These are phyloP conservation scores for Aspergillus ochraceus DNA, from an alignment of 2,329 filamentous ascomycete genomes.

Conservation along the genomic window DNA sequence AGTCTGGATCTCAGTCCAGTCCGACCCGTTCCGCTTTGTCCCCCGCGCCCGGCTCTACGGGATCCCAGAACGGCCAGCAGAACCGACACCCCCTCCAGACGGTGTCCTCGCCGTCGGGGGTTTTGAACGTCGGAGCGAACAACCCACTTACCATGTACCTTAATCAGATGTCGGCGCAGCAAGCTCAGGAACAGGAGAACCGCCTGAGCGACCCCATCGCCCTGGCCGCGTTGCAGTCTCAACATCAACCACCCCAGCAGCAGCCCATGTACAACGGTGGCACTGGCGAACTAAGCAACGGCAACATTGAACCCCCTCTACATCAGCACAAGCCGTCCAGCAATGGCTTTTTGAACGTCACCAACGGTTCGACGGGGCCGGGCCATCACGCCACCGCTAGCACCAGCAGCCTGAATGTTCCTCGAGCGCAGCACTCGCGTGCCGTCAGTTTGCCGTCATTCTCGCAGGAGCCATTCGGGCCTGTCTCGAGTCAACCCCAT, in stretches of 20 bases:
- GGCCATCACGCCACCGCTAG: conserved; percentile 71
- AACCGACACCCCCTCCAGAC: conserved; percentile 59
- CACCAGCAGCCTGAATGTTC: conserved; percentile 54
- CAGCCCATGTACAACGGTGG: conserved; percentile 76
- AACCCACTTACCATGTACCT: conserved; percentile 94
- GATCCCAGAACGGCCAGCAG: conserved; percentile 57
- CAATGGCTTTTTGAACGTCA: conserved; percentile 58
- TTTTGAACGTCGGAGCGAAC: conserved; percentile 75
- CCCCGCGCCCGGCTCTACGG: conserved; percentile 55
- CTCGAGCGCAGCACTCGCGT: conserved; percentile 66
- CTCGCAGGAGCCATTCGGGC: conserved; percentile 58
- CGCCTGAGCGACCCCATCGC: conserved; percentile 44
- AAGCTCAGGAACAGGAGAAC: conserved; percentile 66
- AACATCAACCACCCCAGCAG: conserved; percentile 73
- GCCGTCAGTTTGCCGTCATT: conserved; percentile 84
- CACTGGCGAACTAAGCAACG: conserved; percentile 60
- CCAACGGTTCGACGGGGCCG: conserved; percentile 64
- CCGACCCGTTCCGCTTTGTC: conserved; percentile 57
- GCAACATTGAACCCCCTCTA: conserved; percentile 49
- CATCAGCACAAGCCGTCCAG: conserved; percentile 63
- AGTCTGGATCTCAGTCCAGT: conserved; percentile 59
- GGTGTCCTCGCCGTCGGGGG: conserved; percentile 61
- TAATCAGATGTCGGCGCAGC: conserved; percentile 65
- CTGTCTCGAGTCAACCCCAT: conserved; percentile 37
- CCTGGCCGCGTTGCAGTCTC: conserved; percentile 53